Conservation (phyloP, 2,329 filamentous ascomycete species). For the Penicillium sp. region DNA sequence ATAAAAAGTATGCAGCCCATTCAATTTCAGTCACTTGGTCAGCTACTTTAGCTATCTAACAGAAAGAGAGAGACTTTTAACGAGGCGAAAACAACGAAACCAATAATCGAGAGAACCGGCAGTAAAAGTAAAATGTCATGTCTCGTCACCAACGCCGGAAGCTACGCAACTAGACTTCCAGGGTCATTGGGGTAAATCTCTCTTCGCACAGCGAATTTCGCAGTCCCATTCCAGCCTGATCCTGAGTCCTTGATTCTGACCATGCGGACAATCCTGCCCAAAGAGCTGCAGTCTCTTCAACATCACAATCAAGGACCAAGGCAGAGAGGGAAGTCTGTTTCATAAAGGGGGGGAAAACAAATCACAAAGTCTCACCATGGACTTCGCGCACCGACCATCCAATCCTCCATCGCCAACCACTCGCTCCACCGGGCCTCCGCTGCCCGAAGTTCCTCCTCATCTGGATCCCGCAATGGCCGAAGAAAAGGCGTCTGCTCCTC, state of each 20-base stretch:
- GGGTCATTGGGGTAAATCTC: too few relatives aligned
- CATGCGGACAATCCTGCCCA: neutral
- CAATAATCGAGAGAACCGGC: neutral
- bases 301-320: too few relatives aligned
- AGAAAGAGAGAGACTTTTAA: too few relatives aligned
- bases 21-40: too few relatives aligned
- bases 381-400: slow-evolving; percentile 78
- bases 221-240: neutral
- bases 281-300: neutral
- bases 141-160: slow-evolving; percentile 17
- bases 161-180: neutral
- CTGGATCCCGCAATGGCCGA: slow-evolving; percentile 66
- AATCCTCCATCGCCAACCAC: slow-evolving; percentile 95
- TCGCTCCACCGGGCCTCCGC: slow-evolving; percentile 86
- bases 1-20: too few relatives aligned
- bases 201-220: too few relatives aligned
- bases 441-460: slow-evolving; percentile 69
- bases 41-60: too few relatives aligned
- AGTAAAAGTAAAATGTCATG: slow-evolving; percentile 16
- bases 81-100: slow-evolving; percentile 4
- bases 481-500: slow-evolving; percentile 83
- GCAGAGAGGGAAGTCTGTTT: neutral
- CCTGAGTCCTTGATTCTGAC: neutral
- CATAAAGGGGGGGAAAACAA: neutral
- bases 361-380: slow-evolving; percentile 22